phyloP scores from a whole-genome alignment of 345 rosid genomes.

The Ceriops tagal region DNA sequence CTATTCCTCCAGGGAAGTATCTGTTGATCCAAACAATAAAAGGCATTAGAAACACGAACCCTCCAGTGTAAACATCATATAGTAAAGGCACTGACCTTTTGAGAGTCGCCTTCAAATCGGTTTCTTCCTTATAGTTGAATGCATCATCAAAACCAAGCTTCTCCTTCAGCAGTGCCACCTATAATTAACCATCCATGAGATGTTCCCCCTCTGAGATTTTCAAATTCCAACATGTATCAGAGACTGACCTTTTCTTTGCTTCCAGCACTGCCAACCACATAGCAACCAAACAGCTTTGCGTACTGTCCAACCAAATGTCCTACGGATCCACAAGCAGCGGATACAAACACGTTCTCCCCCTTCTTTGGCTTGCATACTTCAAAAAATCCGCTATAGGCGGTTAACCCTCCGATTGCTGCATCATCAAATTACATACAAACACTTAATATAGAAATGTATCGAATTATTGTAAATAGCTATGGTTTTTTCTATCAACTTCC shows the following conservation, averaged over 20 bases:
- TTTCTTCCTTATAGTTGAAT: constrained; percentile 51
- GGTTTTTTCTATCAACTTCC: no score
- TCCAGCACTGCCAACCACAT: constrained; percentile 51
- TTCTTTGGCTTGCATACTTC: constrained; percentile 43
- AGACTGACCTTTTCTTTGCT: constrained; percentile 34
- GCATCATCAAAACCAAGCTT: constrained; percentile 55
- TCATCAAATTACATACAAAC: neutral
- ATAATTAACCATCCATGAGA: neutral
- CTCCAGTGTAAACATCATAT: neutral
- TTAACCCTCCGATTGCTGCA: constrained; percentile 47
- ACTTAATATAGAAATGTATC: neutral
- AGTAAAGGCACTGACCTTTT: constrained; percentile 20
- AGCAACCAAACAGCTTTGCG: constrained; percentile 47
- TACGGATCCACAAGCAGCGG: constrained; percentile 49
- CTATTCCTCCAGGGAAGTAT: constrained; percentile 55
- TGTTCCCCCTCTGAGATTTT: neutral
- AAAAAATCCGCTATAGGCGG: constrained; percentile 45
- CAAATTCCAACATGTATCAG: neutral
- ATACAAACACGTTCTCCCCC: constrained; percentile 49
- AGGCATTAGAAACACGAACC: neutral
- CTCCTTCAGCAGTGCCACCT: constrained; percentile 48
- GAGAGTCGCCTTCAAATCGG: constrained; percentile 38
- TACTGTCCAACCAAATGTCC: constrained; percentile 53
- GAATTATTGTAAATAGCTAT: no score
- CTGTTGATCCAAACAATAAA: constrained; percentile 18